These are phyloP conservation scores for Candida tetrigidarum DNA, from an alignment of 1,139 yeast species.

Conservation along the genomic window DNA sequence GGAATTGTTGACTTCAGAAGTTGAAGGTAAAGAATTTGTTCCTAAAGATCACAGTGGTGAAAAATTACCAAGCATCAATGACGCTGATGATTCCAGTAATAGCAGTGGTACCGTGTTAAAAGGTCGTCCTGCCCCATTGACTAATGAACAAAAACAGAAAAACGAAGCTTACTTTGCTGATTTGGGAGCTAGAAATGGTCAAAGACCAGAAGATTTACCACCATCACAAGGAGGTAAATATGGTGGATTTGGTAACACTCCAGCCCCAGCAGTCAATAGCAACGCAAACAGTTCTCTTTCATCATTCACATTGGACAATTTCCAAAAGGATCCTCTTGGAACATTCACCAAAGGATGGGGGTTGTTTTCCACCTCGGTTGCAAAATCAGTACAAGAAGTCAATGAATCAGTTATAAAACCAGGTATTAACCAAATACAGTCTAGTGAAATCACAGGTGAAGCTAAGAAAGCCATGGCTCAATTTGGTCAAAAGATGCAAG, in stretches of 20 bases:
- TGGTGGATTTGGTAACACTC: slow-evolving; percentile 88
- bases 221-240: slow-evolving; percentile 96
- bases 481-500: slow-evolving; percentile 92
- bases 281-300: slow-evolving; percentile 25
- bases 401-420: slow-evolving; percentile 91
- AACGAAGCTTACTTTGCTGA: slow-evolving; percentile 85
- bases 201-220: slow-evolving; percentile 78
- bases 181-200: slow-evolving; percentile 72
- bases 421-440: slow-evolving; percentile 77
- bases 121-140: slow-evolving; percentile 29
- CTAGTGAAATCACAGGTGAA: slow-evolving; percentile 77
- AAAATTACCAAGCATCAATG: slow-evolving; percentile 37
- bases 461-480: slow-evolving; percentile 93
- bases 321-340: slow-evolving; percentile 88
- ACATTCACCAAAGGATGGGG: slow-evolving; percentile 95
- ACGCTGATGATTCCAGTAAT: slow-evolving; percentile 16
- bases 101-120: slow-evolving; percentile 18
- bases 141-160: slow-evolving; percentile 52
- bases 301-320: slow-evolving; percentile 67
- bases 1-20: slow-evolving; percentile 71
- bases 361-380: slow-evolving; percentile 78
- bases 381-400: slow-evolving; percentile 83
- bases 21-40: slow-evolving; percentile 74
- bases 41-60: slow-evolving; percentile 67
- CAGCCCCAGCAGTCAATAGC: slow-evolving; percentile 42